Percentiles rank a stretch among this genome's conserved stretches.
Conservation (phyloP, 148 eudicot genomes). For the Talinum fruticosum region DNA sequence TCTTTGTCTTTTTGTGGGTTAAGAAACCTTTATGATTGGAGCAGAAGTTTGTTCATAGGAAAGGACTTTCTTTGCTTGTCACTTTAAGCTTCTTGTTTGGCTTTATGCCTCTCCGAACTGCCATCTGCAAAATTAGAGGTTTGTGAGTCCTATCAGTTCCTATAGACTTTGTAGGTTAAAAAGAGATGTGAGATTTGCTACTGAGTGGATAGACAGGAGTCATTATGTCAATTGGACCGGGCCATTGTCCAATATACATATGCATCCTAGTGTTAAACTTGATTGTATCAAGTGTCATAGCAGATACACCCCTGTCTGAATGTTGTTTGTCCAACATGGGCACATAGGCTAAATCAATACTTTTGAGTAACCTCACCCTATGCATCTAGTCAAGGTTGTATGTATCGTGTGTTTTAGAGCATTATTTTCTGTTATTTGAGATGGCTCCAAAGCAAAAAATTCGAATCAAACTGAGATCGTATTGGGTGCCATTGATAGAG, state of each 20-base stretch:
- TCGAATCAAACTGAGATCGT: constrained; percentile 81
- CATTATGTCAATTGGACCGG: not conserved
- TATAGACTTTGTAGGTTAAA: not conserved
- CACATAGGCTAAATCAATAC: not conserved
- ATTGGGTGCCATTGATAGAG: constrained; percentile 90
- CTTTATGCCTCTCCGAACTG: not conserved
- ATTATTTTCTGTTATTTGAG: constrained; percentile 13
- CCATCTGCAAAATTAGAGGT: not conserved
- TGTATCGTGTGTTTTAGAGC: not conserved
- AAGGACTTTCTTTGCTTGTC: not conserved
- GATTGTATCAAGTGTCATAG: too few relatives aligned
- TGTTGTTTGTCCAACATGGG: too few relatives aligned
- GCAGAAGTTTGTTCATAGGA: not conserved
- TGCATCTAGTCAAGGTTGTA: not conserved
- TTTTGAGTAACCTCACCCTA: not conserved
- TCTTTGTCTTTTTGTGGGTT: too few relatives aligned
- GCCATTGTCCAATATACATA: not conserved
- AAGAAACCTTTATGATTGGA: too few relatives aligned
- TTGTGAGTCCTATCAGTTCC: not conserved
- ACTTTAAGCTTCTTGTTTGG: not conserved
- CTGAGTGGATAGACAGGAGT: not conserved
- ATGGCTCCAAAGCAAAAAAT: constrained; percentile 73
- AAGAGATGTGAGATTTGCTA: not conserved
- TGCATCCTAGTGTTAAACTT: not conserved
- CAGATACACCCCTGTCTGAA: too few relatives aligned